A percentile compares a stretch with the other conserved stretches of the same genome.
Evolutionary conservation across 2,329 filamentous ascomycete genomes (phyloP).

Genomic region (Metarhizium album): DNA sequence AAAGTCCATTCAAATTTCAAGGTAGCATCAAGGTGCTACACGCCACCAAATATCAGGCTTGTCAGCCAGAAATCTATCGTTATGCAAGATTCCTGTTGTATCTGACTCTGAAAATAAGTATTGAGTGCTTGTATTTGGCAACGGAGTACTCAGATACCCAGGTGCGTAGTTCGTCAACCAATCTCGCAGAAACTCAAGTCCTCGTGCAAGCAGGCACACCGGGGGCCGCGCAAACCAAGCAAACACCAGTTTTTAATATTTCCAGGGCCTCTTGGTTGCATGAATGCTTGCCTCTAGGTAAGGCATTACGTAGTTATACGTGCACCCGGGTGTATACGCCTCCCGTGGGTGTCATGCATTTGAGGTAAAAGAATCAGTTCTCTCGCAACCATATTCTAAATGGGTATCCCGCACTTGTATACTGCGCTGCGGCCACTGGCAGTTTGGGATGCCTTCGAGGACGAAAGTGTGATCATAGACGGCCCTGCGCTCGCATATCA

Average conservation of each 20-base stretch:
- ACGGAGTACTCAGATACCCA: too few species aligned
- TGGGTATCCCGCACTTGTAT: slow-evolving; percentile 52
- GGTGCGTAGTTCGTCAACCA: too few species aligned
- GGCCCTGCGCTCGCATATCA: slow-evolving; percentile 71
- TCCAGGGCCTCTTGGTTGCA: too few species aligned
- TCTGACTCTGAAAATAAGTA: too few species aligned
- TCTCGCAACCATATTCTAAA: slow-evolving; percentile 9
- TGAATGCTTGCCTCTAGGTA: too few species aligned
- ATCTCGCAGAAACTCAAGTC: too few species aligned
- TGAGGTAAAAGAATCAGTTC: background rate
- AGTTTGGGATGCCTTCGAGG: slow-evolving; percentile 27
- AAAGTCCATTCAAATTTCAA: background rate
- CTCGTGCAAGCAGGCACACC: too few species aligned
- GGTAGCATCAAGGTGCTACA: background rate
- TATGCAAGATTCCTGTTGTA: too few species aligned
- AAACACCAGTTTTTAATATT: too few species aligned
- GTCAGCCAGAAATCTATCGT: too few species aligned
- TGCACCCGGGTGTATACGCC: background rate
- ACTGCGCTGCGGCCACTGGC: slow-evolving; percentile 43
- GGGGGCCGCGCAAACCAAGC: too few species aligned
- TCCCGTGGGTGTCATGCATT: background rate
- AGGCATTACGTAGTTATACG: background rate
- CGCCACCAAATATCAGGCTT: background rate
- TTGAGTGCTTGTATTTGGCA: too few species aligned
- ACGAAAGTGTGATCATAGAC: slow-evolving; percentile 50